phyloP scores from a whole-genome alignment of 257 asterid genomes.

The Schizonepeta tenuifolia region DNA sequence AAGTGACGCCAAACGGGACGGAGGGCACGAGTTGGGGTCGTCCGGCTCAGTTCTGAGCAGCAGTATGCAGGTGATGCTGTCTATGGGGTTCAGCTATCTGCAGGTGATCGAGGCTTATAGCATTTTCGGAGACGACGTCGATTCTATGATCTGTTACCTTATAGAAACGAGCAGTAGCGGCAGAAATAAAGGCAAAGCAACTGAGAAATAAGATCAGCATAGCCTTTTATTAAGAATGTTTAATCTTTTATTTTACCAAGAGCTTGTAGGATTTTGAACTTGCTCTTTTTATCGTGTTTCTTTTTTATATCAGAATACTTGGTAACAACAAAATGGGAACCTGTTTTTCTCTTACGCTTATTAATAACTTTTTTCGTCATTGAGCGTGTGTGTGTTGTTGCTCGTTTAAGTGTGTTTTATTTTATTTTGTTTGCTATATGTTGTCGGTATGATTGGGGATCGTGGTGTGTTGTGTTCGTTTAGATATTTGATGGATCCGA shows the following conservation, averaged over 20 bases:
- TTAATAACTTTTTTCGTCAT: not conserved
- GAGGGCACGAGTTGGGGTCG: slow-evolving; percentile 35
- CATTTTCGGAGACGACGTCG: slow-evolving; percentile 93
- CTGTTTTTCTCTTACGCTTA: not conserved
- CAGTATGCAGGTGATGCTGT: slow-evolving; percentile 83
- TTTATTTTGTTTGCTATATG: not conserved
- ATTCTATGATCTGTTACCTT: slow-evolving; percentile 90
- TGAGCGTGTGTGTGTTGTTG: not conserved
- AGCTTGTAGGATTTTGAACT: slow-evolving; percentile 36
- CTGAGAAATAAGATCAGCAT: slow-evolving; percentile 68
- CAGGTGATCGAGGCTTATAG: slow-evolving; percentile 93
- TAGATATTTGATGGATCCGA: too few species aligned
- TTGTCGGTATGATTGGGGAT: not conserved
- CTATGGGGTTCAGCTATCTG: slow-evolving; percentile 96
- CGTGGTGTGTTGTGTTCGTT: not conserved
- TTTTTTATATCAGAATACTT: slow-evolving; percentile 13
- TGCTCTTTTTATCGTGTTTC: not conserved
- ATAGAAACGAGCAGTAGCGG: slow-evolving; percentile 70
- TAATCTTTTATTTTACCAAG: not conserved
- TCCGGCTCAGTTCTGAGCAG: slow-evolving; percentile 51
- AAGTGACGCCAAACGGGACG: slow-evolving; percentile 52
- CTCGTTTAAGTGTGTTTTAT: not conserved
- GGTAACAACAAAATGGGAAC: slow-evolving; percentile 22
- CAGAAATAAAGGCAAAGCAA: slow-evolving; percentile 97
- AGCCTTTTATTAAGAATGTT: too few species aligned